Percentiles rank a stretch among this genome's conserved stretches.
phyloP scores from a whole-genome alignment of 176 grass and related monocot genomes.

The Poa pratensis region DNA sequence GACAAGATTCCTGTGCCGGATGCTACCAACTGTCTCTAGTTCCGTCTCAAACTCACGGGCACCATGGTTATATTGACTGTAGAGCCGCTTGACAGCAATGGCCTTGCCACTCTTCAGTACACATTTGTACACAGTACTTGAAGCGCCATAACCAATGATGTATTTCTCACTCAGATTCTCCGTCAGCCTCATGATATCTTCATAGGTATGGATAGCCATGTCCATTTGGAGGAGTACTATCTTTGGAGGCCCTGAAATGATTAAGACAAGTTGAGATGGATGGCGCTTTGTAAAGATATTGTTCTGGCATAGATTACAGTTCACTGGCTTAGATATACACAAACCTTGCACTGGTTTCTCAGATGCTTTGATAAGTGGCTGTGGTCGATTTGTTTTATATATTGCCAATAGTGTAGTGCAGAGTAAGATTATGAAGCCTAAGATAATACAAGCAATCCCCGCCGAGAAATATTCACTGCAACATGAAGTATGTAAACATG shows the following conservation, averaged over 20 bases:
- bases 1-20: slow-evolving; percentile 87
- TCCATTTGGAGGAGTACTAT: slow-evolving; percentile 96
- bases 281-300: neutral
- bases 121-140: slow-evolving; percentile 96
- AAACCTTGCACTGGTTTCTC: slow-evolving; percentile 71
- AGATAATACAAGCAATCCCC: slow-evolving; percentile 75
- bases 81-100: slow-evolving; percentile 91
- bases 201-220: slow-evolving; percentile 93
- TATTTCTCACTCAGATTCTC: slow-evolving; percentile 96
- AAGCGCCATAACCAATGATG: slow-evolving; percentile 95
- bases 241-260: slow-evolving; percentile 82
- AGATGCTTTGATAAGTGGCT: slow-evolving; percentile 65
- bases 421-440: slow-evolving; percentile 76
- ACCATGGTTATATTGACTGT: slow-evolving; percentile 87
- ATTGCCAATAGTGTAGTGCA: slow-evolving; percentile 71
- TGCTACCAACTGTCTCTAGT: slow-evolving; percentile 82
- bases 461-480: slow-evolving; percentile 79
- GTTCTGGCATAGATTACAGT: neutral
- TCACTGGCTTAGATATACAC: slow-evolving; percentile 29
- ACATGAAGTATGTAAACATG: slow-evolving; percentile 12
- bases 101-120: slow-evolving; percentile 79
- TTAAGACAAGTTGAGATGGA: slow-evolving; percentile 31
- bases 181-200: slow-evolving; percentile 94
- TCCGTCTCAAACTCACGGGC: slow-evolving; percentile 92
- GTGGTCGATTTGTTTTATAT: slow-evolving; percentile 84